phyloP scores from a whole-genome alignment of 495 filamentous ascomycete genomes.

The Chlorociboria aeruginascens region DNA sequence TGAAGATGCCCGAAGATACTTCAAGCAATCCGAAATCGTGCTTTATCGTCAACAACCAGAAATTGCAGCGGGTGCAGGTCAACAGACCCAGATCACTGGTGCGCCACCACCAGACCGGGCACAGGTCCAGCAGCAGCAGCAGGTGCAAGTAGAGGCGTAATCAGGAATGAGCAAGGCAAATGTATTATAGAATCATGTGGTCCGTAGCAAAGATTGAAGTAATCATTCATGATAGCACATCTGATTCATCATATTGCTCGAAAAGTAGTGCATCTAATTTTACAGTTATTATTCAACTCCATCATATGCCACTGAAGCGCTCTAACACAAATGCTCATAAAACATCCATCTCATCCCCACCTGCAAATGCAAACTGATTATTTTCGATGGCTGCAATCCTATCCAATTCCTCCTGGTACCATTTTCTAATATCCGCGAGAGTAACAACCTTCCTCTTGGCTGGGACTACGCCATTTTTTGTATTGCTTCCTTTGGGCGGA shows the following conservation, averaged over 20 bases:
- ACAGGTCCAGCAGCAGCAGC: conserved; percentile 6
- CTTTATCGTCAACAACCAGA: conserved; percentile 91
- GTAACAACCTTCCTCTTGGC: conserved; percentile 55
- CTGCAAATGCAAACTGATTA: conserved; percentile 36
- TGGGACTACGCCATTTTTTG: conserved; percentile 14
- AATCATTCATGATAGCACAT: too few relatives aligned
- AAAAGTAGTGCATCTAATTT: neutral
- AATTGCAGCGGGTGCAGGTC: conserved; percentile 23
- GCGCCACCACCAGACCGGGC: conserved; percentile 19
- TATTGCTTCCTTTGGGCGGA: conserved; percentile 9
- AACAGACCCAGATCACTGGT: conserved; percentile 19
- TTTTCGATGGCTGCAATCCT: conserved; percentile 50
- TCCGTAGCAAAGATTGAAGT: neutral
- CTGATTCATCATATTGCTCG: neutral
- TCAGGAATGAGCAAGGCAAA: neutral
- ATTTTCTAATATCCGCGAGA: conserved; percentile 67
- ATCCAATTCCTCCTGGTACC: conserved; percentile 82
- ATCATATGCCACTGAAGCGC: conserved; percentile 3
- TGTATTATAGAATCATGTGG: conserved; percentile 15
- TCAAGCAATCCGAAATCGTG: conserved; percentile 98
- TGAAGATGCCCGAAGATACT: conserved; percentile 87
- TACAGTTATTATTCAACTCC: conserved; percentile 5
- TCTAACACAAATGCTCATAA: conserved; percentile 17
- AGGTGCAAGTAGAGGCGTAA: conserved; percentile 1
- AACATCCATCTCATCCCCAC: conserved; percentile 33